Evolutionary conservation across 139 green algal species (phyloP), one percentile per base, ranked within the genome.

Genomic region (Asterochloris erici): DNA sequence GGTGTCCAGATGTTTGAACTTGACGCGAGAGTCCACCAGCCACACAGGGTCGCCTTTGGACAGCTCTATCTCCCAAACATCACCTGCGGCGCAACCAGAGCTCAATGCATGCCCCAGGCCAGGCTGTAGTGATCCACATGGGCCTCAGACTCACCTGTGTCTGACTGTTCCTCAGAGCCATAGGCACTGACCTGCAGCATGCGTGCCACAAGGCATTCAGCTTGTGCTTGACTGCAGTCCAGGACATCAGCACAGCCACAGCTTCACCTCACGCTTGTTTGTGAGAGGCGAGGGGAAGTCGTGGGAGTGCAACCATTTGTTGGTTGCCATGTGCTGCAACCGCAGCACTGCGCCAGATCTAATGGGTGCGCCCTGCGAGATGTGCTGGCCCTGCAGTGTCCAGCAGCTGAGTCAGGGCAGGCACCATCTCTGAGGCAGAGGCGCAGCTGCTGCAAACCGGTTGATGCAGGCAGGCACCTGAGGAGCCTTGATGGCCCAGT

Each of bases 261-360:
- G 13, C 29, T 83, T 61, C 70, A 95, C 94, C 90, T 98, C 96
- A 63, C 96, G 93, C 66, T 97, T 95, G 79, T 87, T 84, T 12
- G 91, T 94, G 10, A 99, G 86, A 0, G 96, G 96, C 11, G 93
- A 97, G 17, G 89, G 61, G 83, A 95, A 96, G 12, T 87, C n/a
- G 85, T 99, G 96, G 80, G 87, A 94, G 86, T 99, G 96, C 62
- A 99, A 88, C 96, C 96, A 99, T 73, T 91, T 95, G n/a, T 88
- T 81, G 2, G 96, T 98, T 15, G 61, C 63, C 10, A 85, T 71
- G 70, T 99, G 96, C 85, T 96, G 92, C 78, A 99, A 85, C 26
- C 94, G 82, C 15, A 99, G 38, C 14, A 70, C 47, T 27, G 68
- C 60, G 24, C 90, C 86, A 63, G 93, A 91, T 26, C 84, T 89